Evolutionary conservation across 1,139 yeast genomes (phyloP).

Genomic region (Hansenula anomala): DNA sequence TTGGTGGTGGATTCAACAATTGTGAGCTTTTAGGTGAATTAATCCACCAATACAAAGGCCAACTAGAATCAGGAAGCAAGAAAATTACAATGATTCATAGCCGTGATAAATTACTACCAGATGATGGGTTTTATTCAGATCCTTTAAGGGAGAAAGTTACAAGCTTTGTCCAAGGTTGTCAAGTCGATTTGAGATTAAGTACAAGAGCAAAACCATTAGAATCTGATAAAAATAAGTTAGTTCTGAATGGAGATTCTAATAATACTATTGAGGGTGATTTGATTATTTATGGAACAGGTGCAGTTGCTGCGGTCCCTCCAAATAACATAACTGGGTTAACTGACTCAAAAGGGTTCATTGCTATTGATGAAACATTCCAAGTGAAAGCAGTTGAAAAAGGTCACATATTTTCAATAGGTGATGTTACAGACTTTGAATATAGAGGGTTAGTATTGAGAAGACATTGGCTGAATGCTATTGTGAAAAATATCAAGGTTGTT

Average conservation of each 20-base stretch:
- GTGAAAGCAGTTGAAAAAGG: slow-evolving; percentile 8
- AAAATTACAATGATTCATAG: slow-evolving; percentile 22
- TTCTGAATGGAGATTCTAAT: slow-evolving; percentile 1
- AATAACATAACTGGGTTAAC: slow-evolving; percentile 12
- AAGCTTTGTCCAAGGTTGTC: slow-evolving; percentile 6
- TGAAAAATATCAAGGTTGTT: slow-evolving; percentile 7
- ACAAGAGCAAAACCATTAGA: slow-evolving; percentile 6
- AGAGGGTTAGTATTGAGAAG: slow-evolving; percentile 13
- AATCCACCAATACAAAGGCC: slow-evolving; percentile 11
- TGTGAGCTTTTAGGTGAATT: slow-evolving; percentile 25
- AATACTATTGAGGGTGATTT: slow-evolving; percentile 16
- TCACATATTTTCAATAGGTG: slow-evolving; percentile 26
- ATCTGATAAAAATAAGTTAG: slow-evolving; percentile 1
- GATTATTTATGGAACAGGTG: slow-evolving; percentile 18
- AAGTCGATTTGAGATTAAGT: slow-evolving; percentile 8
- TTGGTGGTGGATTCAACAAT: slow-evolving; percentile 27
- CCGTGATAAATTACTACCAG: slow-evolving; percentile 11
- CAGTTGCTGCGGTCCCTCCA: slow-evolving; percentile 21
- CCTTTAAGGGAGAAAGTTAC: slow-evolving; percentile 7
- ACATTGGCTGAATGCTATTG: slow-evolving; percentile 10
- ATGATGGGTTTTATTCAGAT: slow-evolving; percentile 9
- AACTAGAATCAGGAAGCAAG: slow-evolving; percentile 13
- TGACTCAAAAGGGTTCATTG: slow-evolving; percentile 18
- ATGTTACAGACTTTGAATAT: slow-evolving; percentile 16
- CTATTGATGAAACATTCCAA: slow-evolving; percentile 20